Evolutionary conservation across 441 rosid genomes (phyloP).

Genomic region (Pelargonium citronellum): DNA sequence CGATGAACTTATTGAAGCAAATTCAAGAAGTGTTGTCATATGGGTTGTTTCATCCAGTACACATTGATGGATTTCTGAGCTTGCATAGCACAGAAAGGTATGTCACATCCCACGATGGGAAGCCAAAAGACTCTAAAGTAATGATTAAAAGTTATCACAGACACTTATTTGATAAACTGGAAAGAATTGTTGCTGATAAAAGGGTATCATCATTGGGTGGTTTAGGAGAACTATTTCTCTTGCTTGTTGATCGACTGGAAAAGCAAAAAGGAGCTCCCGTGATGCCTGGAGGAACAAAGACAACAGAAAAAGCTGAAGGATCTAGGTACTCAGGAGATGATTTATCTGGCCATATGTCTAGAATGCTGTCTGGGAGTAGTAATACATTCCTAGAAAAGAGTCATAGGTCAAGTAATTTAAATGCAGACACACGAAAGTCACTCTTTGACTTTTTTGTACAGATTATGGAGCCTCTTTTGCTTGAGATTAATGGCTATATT

Average conservation of each 20-base stretch:
- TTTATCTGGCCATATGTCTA: slow-evolving; percentile 25
- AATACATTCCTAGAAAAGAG: slow-evolving; percentile 31
- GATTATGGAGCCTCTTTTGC: slow-evolving; percentile 71
- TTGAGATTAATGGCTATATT: slow-evolving; percentile 44
- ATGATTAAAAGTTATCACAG: slow-evolving; percentile 71
- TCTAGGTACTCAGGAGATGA: slow-evolving; percentile 30
- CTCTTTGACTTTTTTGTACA: slow-evolving; percentile 73
- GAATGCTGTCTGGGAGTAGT: slow-evolving; percentile 21
- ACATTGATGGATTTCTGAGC: slow-evolving; percentile 73
- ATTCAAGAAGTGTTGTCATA: slow-evolving; percentile 59
- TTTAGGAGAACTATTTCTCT: slow-evolving; percentile 54
- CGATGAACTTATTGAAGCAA: slow-evolving; percentile 37
- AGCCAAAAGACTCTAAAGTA: slow-evolving; percentile 36
- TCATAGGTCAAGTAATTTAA: slow-evolving; percentile 40
- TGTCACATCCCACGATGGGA: slow-evolving; percentile 33
- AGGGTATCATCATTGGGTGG: slow-evolving; percentile 43
- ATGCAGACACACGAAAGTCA: slow-evolving; percentile 55
- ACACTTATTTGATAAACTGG: slow-evolving; percentile 65
- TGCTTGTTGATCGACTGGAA: slow-evolving; percentile 57
- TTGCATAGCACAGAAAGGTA: slow-evolving; percentile 51
- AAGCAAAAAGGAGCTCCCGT: slow-evolving; percentile 45
- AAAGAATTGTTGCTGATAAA: slow-evolving; percentile 42
- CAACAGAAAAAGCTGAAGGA: slow-evolving; percentile 27
- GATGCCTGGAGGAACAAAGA: slow-evolving; percentile 34
- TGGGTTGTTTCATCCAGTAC: slow-evolving; percentile 71